Conservation (phyloP, 208 protist species). For the Paratrypanosoma confusum region DNA sequence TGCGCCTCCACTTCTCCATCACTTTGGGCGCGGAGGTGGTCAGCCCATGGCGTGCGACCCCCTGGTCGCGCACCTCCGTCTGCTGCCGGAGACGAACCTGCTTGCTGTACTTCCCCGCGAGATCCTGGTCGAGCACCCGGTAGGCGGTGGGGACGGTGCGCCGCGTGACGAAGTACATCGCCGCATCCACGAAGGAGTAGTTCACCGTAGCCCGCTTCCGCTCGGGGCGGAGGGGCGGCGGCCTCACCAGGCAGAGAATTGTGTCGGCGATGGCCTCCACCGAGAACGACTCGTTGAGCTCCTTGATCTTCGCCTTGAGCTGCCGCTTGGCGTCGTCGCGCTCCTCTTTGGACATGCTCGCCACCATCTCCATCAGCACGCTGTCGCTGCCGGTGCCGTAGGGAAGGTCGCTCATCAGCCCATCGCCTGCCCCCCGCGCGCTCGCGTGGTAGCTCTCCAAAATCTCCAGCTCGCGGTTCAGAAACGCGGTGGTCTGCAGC, state of each 20-base stretch:
- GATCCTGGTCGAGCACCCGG: conserved; percentile 26
- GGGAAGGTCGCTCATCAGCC: conserved; percentile 1
- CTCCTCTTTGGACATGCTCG: background rate
- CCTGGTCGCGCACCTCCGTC: conserved; percentile 23
- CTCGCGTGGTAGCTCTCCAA: background rate
- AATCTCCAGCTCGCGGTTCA: conserved; percentile 11
- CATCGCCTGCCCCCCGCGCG: background rate
- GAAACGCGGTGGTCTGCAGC: background rate
- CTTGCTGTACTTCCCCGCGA: conserved; percentile 26
- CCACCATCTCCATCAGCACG: background rate
- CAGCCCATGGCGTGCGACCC: conserved; percentile 57
- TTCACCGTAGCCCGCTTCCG: background rate
- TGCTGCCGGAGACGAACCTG: conserved; percentile 43
- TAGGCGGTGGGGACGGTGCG: conserved; percentile 9
- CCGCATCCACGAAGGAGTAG: background rate
- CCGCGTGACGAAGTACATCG: background rate
- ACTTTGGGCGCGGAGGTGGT: conserved; percentile 13
- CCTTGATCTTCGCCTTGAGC: background rate
- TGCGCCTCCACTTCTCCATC: conserved; percentile 54
- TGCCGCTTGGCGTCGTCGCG: background rate
- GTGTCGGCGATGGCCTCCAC: background rate
- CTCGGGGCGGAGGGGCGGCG: too few relatives aligned
- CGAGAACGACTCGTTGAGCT: background rate
- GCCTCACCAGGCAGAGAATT: too few relatives aligned
- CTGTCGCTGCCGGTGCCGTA: conserved; percentile 3